Evolutionary conservation across 768 basidiomycete genomes (phyloP).

Genomic region (Mycena crocata): DNA sequence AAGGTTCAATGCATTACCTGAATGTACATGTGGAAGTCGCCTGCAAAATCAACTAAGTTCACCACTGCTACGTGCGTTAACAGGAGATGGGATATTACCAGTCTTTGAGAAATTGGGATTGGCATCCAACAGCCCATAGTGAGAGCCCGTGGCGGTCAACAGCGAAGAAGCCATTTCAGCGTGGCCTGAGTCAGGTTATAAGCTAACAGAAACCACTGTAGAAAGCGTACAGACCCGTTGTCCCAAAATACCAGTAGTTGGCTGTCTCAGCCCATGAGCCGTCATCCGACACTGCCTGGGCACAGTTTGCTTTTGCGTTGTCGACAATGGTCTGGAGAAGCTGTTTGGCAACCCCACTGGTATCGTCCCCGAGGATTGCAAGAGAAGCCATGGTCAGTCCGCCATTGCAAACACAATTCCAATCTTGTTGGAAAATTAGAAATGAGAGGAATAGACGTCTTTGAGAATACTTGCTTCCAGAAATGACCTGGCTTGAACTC

Average conservation of each 20-base stretch:
- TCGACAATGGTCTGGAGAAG: slow-evolving; percentile 75
- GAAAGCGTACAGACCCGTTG: slow-evolving; percentile 47
- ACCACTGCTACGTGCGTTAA: too few relatives aligned
- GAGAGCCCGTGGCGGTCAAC: slow-evolving; percentile 85
- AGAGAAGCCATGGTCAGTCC: slow-evolving; percentile 91
- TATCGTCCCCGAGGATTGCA: slow-evolving; percentile 89
- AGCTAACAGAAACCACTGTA: slow-evolving; percentile 40
- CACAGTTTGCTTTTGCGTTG: slow-evolving; percentile 86
- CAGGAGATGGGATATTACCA: too few relatives aligned
- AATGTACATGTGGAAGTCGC: slow-evolving; percentile 89
- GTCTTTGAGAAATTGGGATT: slow-evolving; percentile 83
- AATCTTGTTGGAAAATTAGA: slow-evolving; percentile 72
- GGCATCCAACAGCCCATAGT: slow-evolving; percentile 74
- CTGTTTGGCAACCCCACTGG: slow-evolving; percentile 73
- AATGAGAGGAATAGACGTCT: too few relatives aligned
- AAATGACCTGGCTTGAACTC: too few relatives aligned
- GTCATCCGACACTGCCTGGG: slow-evolving; percentile 67
- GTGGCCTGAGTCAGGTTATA: slow-evolving; percentile 92
- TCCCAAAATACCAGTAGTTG: slow-evolving; percentile 97
- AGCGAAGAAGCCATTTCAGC: slow-evolving; percentile 91
- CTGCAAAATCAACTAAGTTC: too few relatives aligned
- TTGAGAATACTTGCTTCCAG: too few relatives aligned
- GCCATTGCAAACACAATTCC: slow-evolving; percentile 97
- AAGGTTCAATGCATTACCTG: background rate
- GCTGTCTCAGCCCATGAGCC: slow-evolving; percentile 93